A percentile compares a stretch with the other conserved stretches of the same genome.
Evolutionary conservation across 441 rosid species (phyloP).

Genomic region (Melastoma candidum): DNA sequence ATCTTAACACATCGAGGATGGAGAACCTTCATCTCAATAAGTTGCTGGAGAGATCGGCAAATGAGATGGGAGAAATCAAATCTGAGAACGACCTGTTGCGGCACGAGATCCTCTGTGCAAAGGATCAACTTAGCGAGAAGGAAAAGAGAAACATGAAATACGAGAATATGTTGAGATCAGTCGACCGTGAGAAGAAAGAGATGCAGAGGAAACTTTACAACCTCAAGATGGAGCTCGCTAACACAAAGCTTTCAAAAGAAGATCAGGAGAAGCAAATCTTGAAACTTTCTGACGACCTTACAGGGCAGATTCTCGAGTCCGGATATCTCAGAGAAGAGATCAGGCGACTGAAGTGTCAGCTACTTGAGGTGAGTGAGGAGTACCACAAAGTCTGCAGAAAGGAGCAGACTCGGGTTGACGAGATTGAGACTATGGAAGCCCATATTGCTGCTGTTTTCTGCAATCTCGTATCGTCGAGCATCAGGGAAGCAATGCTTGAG

Average conservation of each 20-base stretch:
- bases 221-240: constrained; percentile 47
- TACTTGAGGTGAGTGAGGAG: constrained; percentile 31
- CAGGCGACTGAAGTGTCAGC: constrained; percentile 32
- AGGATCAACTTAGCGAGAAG: constrained; percentile 32
- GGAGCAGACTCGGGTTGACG: constrained; percentile 35
- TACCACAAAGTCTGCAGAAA: constrained; percentile 33
- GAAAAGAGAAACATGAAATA: constrained; percentile 36
- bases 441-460: constrained; percentile 37
- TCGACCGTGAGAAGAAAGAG: constrained; percentile 36
- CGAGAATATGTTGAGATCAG: constrained; percentile 26
- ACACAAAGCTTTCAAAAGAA: constrained; percentile 34
- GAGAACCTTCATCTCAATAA: constrained; percentile 28
- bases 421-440: constrained; percentile 45
- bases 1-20: background rate
- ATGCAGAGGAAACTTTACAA: constrained; percentile 36
- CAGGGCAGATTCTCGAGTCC: constrained; percentile 36
- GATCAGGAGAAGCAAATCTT: constrained; percentile 41
- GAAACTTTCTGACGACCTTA: constrained; percentile 42
- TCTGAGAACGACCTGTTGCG: constrained; percentile 34
- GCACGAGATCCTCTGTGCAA: constrained; percentile 34
- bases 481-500: constrained; percentile 47
- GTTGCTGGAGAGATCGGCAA: constrained; percentile 26
- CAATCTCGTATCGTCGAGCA: constrained; percentile 46
- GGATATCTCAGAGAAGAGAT: constrained; percentile 28
- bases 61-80: constrained; percentile 29